Evolutionary conservation across 495 filamentous ascomycete species (phyloP), one percentile per base, ranked within the genome.

Genomic region (Penicillium atrosanguineum): DNA sequence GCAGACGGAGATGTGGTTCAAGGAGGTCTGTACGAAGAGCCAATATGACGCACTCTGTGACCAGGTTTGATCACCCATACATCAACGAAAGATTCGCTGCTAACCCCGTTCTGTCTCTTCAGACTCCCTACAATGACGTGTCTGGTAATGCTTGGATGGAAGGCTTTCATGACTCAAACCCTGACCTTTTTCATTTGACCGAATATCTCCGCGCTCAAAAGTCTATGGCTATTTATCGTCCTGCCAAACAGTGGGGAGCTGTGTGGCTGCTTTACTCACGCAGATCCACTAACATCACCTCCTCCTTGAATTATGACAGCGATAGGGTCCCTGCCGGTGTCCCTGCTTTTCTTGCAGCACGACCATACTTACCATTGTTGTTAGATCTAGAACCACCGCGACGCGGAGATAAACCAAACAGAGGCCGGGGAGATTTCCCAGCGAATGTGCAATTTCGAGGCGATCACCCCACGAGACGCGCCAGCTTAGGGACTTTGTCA

Each of bases 1-100:
- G 1, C 16, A 59, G 4, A 36, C 71, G 39, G 60, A 69, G 37
- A 57, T 76, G 49, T 76, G 74, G 67, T 81, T 77, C 56, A 65
- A 62, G 44, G 46, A 71, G 47, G 42, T 69, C 3, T 78, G 60
- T 55, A 75, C 64, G 8, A 49, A 61, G 8, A 59, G 62, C 25
- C 67, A 75, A 31, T 81, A 68, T 49, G 45, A 44, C 44, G 47
- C 9, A 1, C 48, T 51, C 23, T 51, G 48, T 37, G 25, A 44
- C 14, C 31, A 34, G 31, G 31, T 34, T 14, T 34, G 31, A 34
- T 34, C 9, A 34, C 31, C 31, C 31, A 34, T 34, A 14, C 31
- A 12, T 3, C 9, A 12, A 14, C 11, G 1, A 6, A 31, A 9
- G 7, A 9, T 31, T 31, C 28, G 12, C 31, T 34, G 16, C 38